phyloP scores from a whole-genome alignment of 805 yeast species.

The Metschnikowia cubensis region DNA sequence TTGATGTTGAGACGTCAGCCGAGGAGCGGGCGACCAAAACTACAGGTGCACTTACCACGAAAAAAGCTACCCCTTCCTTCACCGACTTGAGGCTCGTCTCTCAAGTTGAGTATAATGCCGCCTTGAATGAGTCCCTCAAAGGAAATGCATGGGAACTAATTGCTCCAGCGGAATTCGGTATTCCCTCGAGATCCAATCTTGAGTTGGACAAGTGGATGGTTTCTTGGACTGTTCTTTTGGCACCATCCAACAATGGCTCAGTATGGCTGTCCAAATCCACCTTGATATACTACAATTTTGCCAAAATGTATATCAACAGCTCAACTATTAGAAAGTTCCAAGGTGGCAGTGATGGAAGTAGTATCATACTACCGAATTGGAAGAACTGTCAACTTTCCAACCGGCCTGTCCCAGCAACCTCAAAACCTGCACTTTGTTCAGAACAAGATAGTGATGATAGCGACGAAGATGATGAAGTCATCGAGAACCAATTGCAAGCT shows the following conservation, averaged over 20 bases:
- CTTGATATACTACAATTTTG: slow-evolving; percentile 66
- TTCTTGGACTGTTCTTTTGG: slow-evolving; percentile 67
- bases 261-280: slow-evolving; percentile 71
- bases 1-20: background rate
- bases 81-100: slow-evolving; percentile 59
- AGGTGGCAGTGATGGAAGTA: slow-evolving; percentile 24
- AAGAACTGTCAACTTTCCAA: slow-evolving; percentile 11
- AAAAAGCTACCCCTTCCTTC: slow-evolving; percentile 10
- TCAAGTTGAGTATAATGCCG: slow-evolving; percentile 65
- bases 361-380: slow-evolving; percentile 32
- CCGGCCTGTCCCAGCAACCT: background rate
- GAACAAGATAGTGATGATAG: slow-evolving; percentile 15
- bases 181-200: slow-evolving; percentile 63
- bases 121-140: slow-evolving; percentile 51
- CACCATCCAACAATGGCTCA: slow-evolving; percentile 52
- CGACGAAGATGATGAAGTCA: slow-evolving; percentile 16
- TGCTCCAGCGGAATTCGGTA: slow-evolving; percentile 58
- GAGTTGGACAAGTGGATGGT: slow-evolving; percentile 78
- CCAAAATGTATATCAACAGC: slow-evolving; percentile 68
- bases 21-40: background rate
- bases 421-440: background rate
- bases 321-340: slow-evolving; percentile 43
- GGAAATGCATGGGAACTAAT: slow-evolving; percentile 61
- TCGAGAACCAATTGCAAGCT: slow-evolving; percentile 20
- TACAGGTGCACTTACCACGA: background rate